phyloP scores from a whole-genome alignment of 176 grass and related monocot species.

The Aegilops umbellulata region DNA sequence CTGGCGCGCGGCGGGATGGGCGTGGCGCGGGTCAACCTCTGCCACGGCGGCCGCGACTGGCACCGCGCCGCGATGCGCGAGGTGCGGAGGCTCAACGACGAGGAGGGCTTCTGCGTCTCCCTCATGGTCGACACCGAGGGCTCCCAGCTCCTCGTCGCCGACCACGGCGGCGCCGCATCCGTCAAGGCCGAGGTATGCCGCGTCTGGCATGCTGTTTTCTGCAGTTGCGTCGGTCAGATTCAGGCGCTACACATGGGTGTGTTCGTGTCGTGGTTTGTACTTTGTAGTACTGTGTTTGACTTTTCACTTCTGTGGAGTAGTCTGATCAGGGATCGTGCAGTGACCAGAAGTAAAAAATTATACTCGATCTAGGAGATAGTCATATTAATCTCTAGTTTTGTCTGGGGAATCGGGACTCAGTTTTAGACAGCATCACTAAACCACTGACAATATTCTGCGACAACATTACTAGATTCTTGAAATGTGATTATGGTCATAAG shows the following conservation, averaged over 20 bases:
- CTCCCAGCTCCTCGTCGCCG: conserved; percentile 56
- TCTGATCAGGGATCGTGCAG: neutral
- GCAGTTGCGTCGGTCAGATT: neutral
- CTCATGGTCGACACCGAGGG: conserved; percentile 80
- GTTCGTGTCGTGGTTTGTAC: neutral
- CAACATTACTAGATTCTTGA: too few relatives aligned
- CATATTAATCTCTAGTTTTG: neutral
- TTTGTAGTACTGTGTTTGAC: neutral
- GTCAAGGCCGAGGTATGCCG: conserved; percentile 51
- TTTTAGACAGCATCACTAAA: neutral
- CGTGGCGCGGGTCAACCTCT: conserved; percentile 70
- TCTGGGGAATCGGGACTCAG: neutral
- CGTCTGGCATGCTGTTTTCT: neutral
- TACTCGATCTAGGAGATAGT: neutral
- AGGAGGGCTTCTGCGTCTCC: conserved; percentile 62
- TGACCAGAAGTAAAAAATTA: neutral
- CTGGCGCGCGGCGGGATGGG: conserved; percentile 68
- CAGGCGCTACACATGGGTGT: neutral
- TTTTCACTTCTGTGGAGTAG: neutral
- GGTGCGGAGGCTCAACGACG: conserved; percentile 55
- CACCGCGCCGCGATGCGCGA: conserved; percentile 45
- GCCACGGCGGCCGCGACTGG: conserved; percentile 60
- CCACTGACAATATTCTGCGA: neutral
- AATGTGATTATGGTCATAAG: too few relatives aligned
- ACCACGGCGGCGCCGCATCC: conserved; percentile 49